These are phyloP conservation scores for Jacaranda mimosifolia DNA, from an alignment of 257 asterid genomes.

Conservation along the genomic window DNA sequence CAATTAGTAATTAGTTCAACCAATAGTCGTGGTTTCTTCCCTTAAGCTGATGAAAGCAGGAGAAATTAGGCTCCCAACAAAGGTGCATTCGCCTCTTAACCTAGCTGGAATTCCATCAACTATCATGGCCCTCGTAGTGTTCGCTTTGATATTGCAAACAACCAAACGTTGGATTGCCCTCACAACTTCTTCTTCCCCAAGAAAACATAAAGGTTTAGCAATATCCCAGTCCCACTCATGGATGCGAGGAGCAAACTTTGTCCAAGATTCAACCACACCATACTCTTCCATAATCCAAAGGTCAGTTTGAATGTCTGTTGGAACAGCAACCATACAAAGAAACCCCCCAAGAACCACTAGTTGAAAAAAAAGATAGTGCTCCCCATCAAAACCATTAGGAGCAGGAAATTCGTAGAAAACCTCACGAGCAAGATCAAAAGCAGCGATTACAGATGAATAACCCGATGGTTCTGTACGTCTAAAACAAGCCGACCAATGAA, in stretches of 20 bases:
- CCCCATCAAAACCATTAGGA: conserved; percentile 31
- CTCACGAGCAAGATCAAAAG: conserved; percentile 40
- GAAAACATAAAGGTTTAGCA: not conserved
- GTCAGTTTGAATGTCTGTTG: too few relatives aligned
- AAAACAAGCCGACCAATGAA: conserved; percentile 47
- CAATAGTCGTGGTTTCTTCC: too few relatives aligned
- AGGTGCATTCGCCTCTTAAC: not conserved
- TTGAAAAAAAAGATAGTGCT: conserved; percentile 22
- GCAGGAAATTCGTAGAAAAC: conserved; percentile 40
- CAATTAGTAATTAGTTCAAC: not conserved
- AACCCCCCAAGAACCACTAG: conserved; percentile 46
- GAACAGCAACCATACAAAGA: conserved; percentile 42
- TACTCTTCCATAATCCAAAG: not conserved
- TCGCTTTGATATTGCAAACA: not conserved
- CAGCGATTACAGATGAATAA: conserved; percentile 43
- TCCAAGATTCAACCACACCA: not conserved
- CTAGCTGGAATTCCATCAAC: conserved; percentile 2
- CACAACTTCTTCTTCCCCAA: not conserved
- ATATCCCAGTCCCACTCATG: not conserved
- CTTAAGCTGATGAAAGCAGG: not conserved
- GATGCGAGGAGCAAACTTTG: not conserved
- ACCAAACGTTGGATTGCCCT: not conserved
- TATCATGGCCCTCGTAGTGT: not conserved
- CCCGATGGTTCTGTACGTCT: not conserved
- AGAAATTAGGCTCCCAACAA: not conserved